These are phyloP conservation scores for Penicillium sp. DNA, from an alignment of 2,329 filamentous ascomycete genomes.

Conservation along the genomic window DNA sequence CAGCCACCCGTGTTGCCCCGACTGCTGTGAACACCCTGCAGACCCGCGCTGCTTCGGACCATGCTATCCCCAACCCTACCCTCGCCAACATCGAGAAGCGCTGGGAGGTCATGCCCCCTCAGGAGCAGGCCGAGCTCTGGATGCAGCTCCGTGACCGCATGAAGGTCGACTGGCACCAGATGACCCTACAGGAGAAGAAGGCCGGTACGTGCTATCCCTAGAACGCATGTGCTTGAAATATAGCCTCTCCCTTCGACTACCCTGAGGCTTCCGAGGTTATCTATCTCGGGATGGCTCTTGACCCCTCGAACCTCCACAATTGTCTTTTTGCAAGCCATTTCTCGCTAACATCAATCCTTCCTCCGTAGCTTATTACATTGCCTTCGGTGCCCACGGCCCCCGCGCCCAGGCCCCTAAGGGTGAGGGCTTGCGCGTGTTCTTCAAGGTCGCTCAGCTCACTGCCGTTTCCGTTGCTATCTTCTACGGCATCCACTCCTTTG, in stretches of 20 bases:
- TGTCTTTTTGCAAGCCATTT: slow-evolving; percentile 20
- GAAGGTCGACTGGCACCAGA: slow-evolving; percentile 95
- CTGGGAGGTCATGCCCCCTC: slow-evolving; percentile 96
- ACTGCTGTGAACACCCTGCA: slow-evolving; percentile 47
- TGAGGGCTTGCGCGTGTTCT: slow-evolving; percentile 75
- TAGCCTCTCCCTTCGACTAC: slow-evolving; percentile 4
- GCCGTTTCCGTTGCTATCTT: slow-evolving; percentile 69
- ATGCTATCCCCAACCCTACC: slow-evolving; percentile 96
- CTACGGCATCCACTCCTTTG: slow-evolving; percentile 66
- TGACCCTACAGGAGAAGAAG: slow-evolving; percentile 98
- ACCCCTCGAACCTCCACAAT: not conserved
- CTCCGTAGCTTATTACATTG: slow-evolving; percentile 89
- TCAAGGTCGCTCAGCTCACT: slow-evolving; percentile 69
- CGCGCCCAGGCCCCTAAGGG: slow-evolving; percentile 79
- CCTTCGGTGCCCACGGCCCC: slow-evolving; percentile 94
- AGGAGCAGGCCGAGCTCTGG: slow-evolving; percentile 99
- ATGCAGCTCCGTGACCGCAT: slow-evolving; percentile 97
- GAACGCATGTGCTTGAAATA: not conserved
- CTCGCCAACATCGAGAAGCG: slow-evolving; percentile 98
- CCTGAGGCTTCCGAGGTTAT: slow-evolving; percentile 21
- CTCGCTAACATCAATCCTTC: slow-evolving; percentile 8
- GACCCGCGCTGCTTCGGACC: slow-evolving; percentile 63
- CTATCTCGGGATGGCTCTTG: not conserved
- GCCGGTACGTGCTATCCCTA: slow-evolving; percentile 69
- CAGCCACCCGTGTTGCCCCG: slow-evolving; percentile 39